Percentiles rank a stretch among this genome's conserved stretches.
These are phyloP conservation scores for Picochlorum sp. DNA, from an alignment of 139 green algal genomes.

Conservation along the genomic window DNA sequence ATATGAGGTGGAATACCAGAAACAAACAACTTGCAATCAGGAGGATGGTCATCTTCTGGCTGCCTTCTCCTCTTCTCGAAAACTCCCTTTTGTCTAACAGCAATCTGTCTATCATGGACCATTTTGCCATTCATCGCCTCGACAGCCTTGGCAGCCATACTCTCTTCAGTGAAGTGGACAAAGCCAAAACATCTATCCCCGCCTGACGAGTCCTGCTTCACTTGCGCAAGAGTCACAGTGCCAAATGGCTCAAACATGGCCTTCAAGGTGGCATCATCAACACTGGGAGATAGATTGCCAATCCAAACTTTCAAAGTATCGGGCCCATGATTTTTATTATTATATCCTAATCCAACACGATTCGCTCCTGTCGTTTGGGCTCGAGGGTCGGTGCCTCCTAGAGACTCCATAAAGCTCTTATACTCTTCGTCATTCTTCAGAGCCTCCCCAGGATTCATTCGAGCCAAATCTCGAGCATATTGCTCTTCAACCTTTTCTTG, in stretches of 20 bases:
- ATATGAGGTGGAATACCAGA: constrained; percentile 18
- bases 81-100: constrained; percentile 15
- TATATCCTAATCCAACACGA: neutral
- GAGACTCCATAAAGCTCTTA: constrained; percentile 78
- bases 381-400: constrained; percentile 61
- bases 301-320: constrained; percentile 77
- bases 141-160: constrained; percentile 37
- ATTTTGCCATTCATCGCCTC: constrained; percentile 34
- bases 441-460: constrained; percentile 43
- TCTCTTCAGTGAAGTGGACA: constrained; percentile 66
- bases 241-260: constrained; percentile 69
- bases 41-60: constrained; percentile 19
- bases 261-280: constrained; percentile 40
- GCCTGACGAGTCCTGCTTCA: constrained; percentile 21
- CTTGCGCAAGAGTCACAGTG: constrained; percentile 45
- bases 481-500: constrained; percentile 59
- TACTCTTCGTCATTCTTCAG: constrained; percentile 83
- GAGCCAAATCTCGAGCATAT: constrained; percentile 54
- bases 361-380: neutral
- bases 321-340: constrained; percentile 23
- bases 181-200: constrained; percentile 73
- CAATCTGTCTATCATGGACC: constrained; percentile 23
- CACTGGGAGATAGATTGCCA: constrained; percentile 62
- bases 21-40: constrained; percentile 34
- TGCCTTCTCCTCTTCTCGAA: neutral